These are phyloP conservation scores for Poa annua DNA, from an alignment of 176 grass and related monocot genomes.

Conservation along the genomic window DNA sequence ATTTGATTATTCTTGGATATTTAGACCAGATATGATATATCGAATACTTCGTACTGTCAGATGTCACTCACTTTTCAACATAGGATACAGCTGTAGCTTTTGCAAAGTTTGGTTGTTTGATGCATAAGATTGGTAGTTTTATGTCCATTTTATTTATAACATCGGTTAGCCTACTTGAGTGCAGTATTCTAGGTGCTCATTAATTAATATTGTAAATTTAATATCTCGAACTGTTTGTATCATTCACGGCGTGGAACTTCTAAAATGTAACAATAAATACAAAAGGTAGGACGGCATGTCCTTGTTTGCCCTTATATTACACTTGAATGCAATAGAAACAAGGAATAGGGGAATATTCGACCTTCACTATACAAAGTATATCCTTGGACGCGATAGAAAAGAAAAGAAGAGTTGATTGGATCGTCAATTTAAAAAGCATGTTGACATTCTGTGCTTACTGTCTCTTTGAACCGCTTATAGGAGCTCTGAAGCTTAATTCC, in stretches of 20 bases:
- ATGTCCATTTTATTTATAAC: background rate
- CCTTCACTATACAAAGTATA: too few relatives aligned
- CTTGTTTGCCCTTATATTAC: background rate
- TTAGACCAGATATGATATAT: background rate
- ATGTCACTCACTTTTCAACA: background rate
- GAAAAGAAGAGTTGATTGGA: background rate
- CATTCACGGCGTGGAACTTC: background rate
- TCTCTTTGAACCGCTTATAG: conserved; percentile 5
- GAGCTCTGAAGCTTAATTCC: conserved; percentile 14
- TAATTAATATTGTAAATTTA: background rate
- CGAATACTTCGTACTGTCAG: background rate
- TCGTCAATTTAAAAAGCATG: conserved; percentile 7
- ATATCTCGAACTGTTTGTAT: background rate
- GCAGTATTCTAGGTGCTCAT: background rate
- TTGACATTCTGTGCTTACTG: conserved; percentile 8
- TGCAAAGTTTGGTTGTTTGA: background rate
- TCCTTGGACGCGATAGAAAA: background rate
- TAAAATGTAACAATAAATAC: conserved; percentile 24
- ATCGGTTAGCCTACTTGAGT: background rate
- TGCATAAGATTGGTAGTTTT: background rate
- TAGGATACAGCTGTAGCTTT: background rate
- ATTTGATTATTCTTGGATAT: background rate
- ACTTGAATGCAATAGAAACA: background rate
- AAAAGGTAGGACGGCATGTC: background rate
- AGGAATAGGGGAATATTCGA: background rate